phyloP scores from a whole-genome alignment of 371 early-diverging fungal species.

The Dinochytrium kinnereticum region DNA sequence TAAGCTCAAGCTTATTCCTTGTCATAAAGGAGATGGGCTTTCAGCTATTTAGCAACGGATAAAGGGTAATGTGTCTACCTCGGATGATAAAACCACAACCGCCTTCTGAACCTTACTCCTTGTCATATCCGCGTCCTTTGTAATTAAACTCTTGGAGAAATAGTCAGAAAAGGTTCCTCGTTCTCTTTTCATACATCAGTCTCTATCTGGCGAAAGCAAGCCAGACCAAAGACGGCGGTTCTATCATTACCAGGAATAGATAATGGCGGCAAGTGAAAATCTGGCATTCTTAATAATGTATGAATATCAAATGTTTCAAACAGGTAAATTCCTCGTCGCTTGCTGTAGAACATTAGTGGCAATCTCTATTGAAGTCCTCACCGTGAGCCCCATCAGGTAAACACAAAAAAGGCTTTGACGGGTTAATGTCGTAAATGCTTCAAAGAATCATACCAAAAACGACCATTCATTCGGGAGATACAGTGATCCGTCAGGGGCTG shows the following conservation, averaged over 20 bases:
- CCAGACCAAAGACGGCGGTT: conserved; percentile 75
- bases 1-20: conserved; percentile 71
- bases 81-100: conserved; percentile 74
- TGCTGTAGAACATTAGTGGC: conserved; percentile 35
- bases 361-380: not conserved
- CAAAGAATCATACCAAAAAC: not conserved
- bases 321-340: conserved; percentile 74
- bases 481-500: not conserved
- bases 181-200: conserved; percentile 34
- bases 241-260: conserved; percentile 52
- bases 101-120: conserved; percentile 84
- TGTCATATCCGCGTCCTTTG: conserved; percentile 76
- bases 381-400: conserved; percentile 74
- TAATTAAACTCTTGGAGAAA: conserved; percentile 65
- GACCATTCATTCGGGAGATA: not conserved
- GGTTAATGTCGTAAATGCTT: not conserved
- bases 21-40: conserved; percentile 55
- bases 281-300: conserved; percentile 10
- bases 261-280: conserved; percentile 81
- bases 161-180: no score
- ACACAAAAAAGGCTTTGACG: conserved; percentile 49
- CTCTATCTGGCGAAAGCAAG: conserved; percentile 80
- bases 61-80: conserved; percentile 26
- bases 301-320: not conserved
- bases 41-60: not conserved